Conservation (phyloP, 441 rosid genomes). For the Populus trichocarpa region DNA sequence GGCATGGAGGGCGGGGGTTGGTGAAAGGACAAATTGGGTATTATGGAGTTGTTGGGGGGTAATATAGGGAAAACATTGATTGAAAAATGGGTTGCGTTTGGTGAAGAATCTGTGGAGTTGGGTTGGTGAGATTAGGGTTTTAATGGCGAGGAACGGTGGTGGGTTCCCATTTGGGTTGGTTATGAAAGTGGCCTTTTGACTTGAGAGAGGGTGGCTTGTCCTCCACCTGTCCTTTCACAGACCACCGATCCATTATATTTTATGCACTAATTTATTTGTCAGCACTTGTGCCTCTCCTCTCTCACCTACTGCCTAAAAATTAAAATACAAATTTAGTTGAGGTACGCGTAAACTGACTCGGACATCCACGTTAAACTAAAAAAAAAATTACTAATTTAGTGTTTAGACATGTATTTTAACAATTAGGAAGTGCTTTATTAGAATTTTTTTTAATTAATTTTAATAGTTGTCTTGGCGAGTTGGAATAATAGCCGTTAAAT, state of each 20-base stretch:
- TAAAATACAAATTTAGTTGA: too few species aligned
- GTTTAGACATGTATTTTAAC: too few species aligned
- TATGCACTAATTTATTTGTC: background rate
- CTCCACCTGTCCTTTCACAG: background rate
- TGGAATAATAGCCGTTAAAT: too few species aligned
- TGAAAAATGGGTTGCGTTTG: background rate
- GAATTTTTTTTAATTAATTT: too few species aligned
- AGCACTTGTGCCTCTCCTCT: background rate
- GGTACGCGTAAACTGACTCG: too few species aligned
- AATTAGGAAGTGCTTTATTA: too few species aligned
- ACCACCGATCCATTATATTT: conserved; percentile 8
- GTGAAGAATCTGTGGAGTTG: conserved; percentile 5
- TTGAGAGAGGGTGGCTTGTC: background rate
- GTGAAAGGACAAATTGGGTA: conserved; percentile 21
- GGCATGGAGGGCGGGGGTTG: conserved; percentile 23
- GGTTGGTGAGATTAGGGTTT: conserved; percentile 19
- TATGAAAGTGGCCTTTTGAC: conserved; percentile 3
- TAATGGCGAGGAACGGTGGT: background rate
- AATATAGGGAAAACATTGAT: background rate
- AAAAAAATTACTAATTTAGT: too few species aligned
- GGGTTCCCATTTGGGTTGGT: conserved; percentile 8
- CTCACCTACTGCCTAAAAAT: conserved; percentile 7
- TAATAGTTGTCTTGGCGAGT: too few species aligned
- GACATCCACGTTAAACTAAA: too few species aligned
- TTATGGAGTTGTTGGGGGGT: background rate